Evolutionary conservation across 805 yeast species (phyloP), one percentile per base, ranked within the genome.

Genomic region (Starmerella sp.): DNA sequence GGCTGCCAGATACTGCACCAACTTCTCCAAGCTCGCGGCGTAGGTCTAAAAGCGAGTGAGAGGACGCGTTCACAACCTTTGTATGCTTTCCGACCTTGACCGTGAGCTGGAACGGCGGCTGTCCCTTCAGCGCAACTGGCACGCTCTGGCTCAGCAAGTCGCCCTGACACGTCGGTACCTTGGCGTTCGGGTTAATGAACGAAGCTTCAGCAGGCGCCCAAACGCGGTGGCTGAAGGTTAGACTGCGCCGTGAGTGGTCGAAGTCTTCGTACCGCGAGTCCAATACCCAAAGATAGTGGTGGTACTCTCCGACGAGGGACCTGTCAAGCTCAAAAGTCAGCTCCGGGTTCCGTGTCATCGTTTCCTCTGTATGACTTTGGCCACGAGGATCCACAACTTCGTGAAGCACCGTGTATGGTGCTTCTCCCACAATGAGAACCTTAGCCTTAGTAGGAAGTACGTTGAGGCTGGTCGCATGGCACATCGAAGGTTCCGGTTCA

Each of bases 381-480:
- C 58, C 57, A 4, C 30, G 29, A 61, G 64, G 63, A 38, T 59
- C 60, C 5, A 54, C 58, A 5, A 31, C 36, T 43, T 60, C 65
- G 42, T 57, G 62, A 44, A 58, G 37, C 6, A 64, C 45, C 14
- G 56, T 57, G 57, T 63, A 64, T 10, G 67, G 67, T 5, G 65
- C 55, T 49, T 57, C 57, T 14, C 67, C 67, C n/a, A 37, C 22
- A 5, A 48, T 14, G 8, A 9, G 22, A 14, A 57, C 50, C 6
- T 49, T 22, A 14, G 61, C 43, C 4, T 28, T 31, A 7, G 50
- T 17, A 1, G 43, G 6, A 1, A 32, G 42, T 8, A 31, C 15
- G n/a, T n/a, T 22, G 4, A 28, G 22, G 38, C 44, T 38, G 4
- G 44, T n/a, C 8, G 31, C 46, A 9, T 46, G 53, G 28, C 60